phyloP scores from a whole-genome alignment of 345 rosid species.

The Brassica incana region DNA sequence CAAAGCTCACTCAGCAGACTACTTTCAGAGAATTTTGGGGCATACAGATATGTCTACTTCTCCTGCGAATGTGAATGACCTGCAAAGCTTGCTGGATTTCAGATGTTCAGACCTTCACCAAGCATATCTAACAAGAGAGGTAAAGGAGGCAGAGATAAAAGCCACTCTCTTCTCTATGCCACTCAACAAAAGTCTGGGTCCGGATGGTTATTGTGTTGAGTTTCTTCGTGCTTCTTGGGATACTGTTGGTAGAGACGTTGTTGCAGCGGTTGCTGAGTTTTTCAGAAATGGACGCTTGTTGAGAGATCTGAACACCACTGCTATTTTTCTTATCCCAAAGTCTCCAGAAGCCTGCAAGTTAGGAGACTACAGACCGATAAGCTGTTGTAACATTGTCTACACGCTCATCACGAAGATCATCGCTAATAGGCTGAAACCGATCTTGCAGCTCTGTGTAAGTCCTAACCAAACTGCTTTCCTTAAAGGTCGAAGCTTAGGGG shows the following conservation, averaged over 20 bases:
- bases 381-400: background rate
- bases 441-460: background rate
- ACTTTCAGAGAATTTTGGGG: background rate
- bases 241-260: background rate
- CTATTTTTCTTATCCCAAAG: background rate
- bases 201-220: background rate
- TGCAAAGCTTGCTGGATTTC: background rate
- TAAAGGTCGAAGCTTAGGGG: too few species aligned
- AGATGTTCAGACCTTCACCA: background rate
- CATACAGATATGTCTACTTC: background rate
- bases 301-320: background rate
- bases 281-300: background rate
- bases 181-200: background rate
- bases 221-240: background rate
- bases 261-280: background rate
- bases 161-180: background rate
- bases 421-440: background rate
- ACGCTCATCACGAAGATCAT: too few species aligned
- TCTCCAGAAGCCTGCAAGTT: too few species aligned
- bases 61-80: background rate
- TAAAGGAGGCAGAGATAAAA: too few species aligned
- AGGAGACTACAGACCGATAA: background rate
- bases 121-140: background rate
- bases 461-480: background rate
- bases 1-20: background rate